A percentile compares a stretch with the other conserved stretches of the same genome.
Evolutionary conservation across 2,329 filamentous ascomycete species (phyloP).

Genomic region (Hymenoscyphus fraxineus): DNA sequence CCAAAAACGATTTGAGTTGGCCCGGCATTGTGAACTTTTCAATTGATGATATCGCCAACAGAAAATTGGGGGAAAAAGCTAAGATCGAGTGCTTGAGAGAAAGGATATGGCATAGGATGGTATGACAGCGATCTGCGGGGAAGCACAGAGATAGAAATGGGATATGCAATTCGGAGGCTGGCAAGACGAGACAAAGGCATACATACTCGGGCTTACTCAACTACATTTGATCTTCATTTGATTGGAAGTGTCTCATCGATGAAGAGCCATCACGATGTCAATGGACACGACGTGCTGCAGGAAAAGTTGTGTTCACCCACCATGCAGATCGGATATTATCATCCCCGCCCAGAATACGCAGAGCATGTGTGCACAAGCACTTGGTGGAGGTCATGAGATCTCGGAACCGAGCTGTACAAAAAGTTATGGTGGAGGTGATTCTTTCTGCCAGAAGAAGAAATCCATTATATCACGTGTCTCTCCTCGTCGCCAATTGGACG

Average conservation of each 20-base stretch:
- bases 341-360: neutral
- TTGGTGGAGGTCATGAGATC: neutral
- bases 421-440: neutral
- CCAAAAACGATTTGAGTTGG: slow-evolving; percentile 42
- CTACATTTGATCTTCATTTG: slow-evolving; percentile 5
- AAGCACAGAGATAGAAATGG: neutral
- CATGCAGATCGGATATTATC: slow-evolving; percentile 1
- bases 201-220: slow-evolving; percentile 2
- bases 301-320: neutral
- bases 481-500: neutral
- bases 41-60: neutral
- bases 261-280: neutral
- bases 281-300: slow-evolving; percentile 1
- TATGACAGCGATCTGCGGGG: neutral
- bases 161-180: slow-evolving; percentile 4
- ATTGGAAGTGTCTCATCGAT: slow-evolving; percentile 7
- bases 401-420: neutral
- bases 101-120: neutral
- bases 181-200: neutral
- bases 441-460: neutral
- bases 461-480: neutral
- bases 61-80: neutral
- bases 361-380: neutral
- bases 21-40: slow-evolving; percentile 24
- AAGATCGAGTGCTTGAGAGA: neutral